Percentiles rank a stretch among this genome's conserved stretches.
These are phyloP conservation scores for Wickerhamomyces alni DNA, from an alignment of 805 yeast species.

Conservation along the genomic window DNA sequence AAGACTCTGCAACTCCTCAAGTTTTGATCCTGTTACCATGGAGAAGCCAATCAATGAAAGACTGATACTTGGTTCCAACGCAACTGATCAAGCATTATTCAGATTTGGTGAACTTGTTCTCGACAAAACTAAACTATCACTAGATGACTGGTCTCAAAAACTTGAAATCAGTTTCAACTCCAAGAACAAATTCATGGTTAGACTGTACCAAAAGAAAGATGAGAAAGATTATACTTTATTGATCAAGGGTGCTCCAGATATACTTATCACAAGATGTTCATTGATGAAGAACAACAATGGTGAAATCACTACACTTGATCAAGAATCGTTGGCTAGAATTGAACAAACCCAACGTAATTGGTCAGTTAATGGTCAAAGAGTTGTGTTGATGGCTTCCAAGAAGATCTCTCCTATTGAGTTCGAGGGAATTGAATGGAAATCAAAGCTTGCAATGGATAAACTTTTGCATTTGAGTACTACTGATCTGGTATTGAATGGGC, in stretches of 20 bases:
- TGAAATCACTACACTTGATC: slow-evolving; percentile 7
- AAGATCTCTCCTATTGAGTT: slow-evolving; percentile 12
- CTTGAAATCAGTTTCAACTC: slow-evolving; percentile 38
- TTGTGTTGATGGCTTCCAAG: slow-evolving; percentile 32
- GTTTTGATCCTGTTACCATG: slow-evolving; percentile 16
- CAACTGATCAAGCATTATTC: slow-evolving; percentile 42
- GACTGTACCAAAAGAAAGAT: slow-evolving; percentile 20
- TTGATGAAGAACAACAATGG: slow-evolving; percentile 11
- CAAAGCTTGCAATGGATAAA: slow-evolving; percentile 10
- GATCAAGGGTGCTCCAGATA: slow-evolving; percentile 44
- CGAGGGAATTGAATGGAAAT: slow-evolving; percentile 3
- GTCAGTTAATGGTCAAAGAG: slow-evolving; percentile 35
- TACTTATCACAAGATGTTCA: slow-evolving; percentile 29
- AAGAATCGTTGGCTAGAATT: slow-evolving; percentile 12
- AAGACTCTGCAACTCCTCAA: slow-evolving; percentile 31
- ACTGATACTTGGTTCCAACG: slow-evolving; percentile 33
- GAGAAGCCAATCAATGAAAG: slow-evolving; percentile 16
- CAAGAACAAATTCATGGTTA: slow-evolving; percentile 39
- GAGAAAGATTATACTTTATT: slow-evolving; percentile 9
- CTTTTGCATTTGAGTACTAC: slow-evolving; percentile 7
- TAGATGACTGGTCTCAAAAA: slow-evolving; percentile 20
- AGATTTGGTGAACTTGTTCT: slow-evolving; percentile 26
- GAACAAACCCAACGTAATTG: slow-evolving; percentile 26
- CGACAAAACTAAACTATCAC: slow-evolving; percentile 8
- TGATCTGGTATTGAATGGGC: slow-evolving; percentile 28